Evolutionary conservation across 257 asterid species (phyloP).

Genomic region (Osmanthus fragrans): DNA sequence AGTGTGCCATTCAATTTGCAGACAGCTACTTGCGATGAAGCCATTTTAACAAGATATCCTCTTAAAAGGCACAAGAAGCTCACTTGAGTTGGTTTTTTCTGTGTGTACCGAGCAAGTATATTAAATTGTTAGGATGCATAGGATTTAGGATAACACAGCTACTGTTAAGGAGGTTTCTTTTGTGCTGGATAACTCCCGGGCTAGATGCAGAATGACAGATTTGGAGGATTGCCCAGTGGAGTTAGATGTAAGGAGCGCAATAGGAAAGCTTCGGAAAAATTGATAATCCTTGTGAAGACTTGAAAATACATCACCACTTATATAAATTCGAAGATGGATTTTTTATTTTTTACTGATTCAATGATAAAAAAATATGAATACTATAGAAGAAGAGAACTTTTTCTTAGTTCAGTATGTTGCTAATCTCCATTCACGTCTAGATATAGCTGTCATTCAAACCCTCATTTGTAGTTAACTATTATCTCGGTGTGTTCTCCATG

Average conservation of each 20-base stretch:
- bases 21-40: background rate
- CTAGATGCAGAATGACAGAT: background rate
- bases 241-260: background rate
- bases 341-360: too few relatives aligned
- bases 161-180: background rate
- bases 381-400: background rate
- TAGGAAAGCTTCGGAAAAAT: background rate
- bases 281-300: background rate
- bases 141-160: background rate
- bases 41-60: background rate
- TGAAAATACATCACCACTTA: background rate
- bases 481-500: background rate
- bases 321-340: background rate
- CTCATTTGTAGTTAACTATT: background rate
- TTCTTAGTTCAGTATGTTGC: background rate
- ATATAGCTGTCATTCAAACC: background rate
- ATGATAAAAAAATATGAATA: background rate
- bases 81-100: background rate
- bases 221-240: background rate
- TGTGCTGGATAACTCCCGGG: background rate
- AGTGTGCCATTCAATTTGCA: background rate
- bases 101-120: background rate
- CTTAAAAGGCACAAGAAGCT: background rate
- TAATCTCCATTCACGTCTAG: background rate
- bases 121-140: background rate